Evolutionary conservation across 768 basidiomycete species (phyloP).

Genomic region (Boletus sp.): DNA sequence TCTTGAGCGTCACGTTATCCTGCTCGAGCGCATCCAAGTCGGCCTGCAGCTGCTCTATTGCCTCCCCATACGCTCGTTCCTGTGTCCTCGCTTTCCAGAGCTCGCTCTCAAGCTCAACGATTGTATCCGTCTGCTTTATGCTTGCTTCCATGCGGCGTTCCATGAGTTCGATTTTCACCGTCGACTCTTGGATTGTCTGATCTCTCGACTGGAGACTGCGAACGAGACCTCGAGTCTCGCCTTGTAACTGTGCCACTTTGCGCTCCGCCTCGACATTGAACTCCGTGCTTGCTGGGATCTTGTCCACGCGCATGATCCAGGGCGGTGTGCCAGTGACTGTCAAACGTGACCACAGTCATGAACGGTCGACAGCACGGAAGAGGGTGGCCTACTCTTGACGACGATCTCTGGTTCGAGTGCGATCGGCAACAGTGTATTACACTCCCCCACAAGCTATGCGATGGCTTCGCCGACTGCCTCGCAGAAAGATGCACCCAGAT

Average conservation of each 20-base stretch:
- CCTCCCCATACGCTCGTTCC: constrained; percentile 88
- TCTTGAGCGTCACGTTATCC: constrained; percentile 83
- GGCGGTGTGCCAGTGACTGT: constrained; percentile 75
- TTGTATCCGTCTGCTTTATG: constrained; percentile 86
- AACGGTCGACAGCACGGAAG: neutral
- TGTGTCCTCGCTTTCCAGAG: constrained; percentile 81
- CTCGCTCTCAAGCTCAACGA: constrained; percentile 78
- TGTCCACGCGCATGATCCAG: constrained; percentile 79
- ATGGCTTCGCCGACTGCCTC: constrained; percentile 73
- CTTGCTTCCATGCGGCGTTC: constrained; percentile 89
- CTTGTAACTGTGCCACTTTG: constrained; percentile 79
- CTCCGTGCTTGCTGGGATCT: constrained; percentile 79
- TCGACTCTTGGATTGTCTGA: constrained; percentile 82
- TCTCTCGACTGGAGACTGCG: constrained; percentile 87
- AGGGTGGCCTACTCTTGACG: constrained; percentile 59
- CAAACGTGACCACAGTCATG: neutral
- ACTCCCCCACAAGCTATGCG: constrained; percentile 66
- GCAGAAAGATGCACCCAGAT: constrained; percentile 70
- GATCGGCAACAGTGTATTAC: constrained; percentile 64
- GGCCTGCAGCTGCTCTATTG: constrained; percentile 88
- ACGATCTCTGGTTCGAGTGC: constrained; percentile 76
- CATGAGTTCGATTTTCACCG: constrained; percentile 93
- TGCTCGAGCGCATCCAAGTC: constrained; percentile 86
- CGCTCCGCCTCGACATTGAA: constrained; percentile 92
- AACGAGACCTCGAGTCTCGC: constrained; percentile 85